phyloP scores from a whole-genome alignment of 305 asterid genomes.

The Solanum hybrid region DNA sequence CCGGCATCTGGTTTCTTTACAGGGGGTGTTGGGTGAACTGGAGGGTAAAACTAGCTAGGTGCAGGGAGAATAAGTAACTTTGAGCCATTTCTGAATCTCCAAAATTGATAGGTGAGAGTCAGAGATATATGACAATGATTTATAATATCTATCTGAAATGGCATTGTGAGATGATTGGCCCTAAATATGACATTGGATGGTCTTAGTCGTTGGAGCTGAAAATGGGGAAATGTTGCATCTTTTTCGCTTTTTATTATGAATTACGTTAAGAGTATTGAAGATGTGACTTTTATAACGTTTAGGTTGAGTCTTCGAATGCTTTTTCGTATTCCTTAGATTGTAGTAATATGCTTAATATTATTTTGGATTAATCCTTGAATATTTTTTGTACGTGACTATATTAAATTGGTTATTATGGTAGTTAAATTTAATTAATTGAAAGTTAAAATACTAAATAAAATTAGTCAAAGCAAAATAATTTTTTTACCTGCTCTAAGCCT shows the following conservation, averaged over 20 bases:
- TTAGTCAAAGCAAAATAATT: fast-evolving
- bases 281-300: not conserved
- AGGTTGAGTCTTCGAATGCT: too few relatives aligned
- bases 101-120: not conserved
- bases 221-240: not conserved
- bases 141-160: not conserved
- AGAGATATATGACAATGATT: not conserved
- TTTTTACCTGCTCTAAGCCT: not conserved
- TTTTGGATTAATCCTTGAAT: not conserved
- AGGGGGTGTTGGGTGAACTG: not conserved
- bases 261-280: not conserved
- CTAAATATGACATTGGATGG: not conserved
- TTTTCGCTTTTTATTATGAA: not conserved
- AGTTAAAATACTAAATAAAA: too few relatives aligned
- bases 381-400: too few relatives aligned
- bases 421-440: not conserved
- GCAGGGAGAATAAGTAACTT: not conserved
- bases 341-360: not conserved
- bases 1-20: not conserved
- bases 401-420: not conserved
- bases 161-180: not conserved
- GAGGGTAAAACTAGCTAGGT: not conserved
- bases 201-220: not conserved
- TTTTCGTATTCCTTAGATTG: too few relatives aligned
- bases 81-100: not conserved